Percentiles rank a stretch among this genome's conserved stretches.
These are phyloP conservation scores for Aristolochia contorta DNA, from an alignment of 164 flowering plant species.

Conservation along the genomic window DNA sequence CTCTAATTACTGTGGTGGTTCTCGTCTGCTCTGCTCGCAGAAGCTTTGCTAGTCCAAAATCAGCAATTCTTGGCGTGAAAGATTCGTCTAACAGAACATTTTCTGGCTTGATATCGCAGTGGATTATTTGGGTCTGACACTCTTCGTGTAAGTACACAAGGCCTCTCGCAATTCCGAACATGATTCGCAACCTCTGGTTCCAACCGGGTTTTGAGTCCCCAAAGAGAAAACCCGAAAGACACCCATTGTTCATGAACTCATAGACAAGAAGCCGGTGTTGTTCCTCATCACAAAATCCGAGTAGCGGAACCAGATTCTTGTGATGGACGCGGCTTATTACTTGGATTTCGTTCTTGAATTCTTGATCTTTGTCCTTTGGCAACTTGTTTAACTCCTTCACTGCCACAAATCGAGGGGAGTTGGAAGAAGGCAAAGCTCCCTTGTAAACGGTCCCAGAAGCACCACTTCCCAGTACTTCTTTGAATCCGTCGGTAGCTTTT, in stretches of 20 bases:
- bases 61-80: conserved; percentile 8
- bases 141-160: conserved; percentile 15
- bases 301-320: conserved; percentile 12
- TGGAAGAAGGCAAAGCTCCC: conserved; percentile 1
- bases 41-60: conserved; percentile 21
- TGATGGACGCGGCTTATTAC: conserved; percentile 13
- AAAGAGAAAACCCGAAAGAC: conserved; percentile 12
- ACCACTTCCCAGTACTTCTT: conserved; percentile 15
- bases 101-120: conserved; percentile 16
- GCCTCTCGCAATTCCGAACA: conserved; percentile 13
- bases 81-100: conserved; percentile 9
- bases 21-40: conserved; percentile 16
- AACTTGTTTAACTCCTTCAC: conserved; percentile 11
- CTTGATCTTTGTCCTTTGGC: conserved; percentile 5
- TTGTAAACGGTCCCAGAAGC: conserved; percentile 15
- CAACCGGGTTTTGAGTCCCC: conserved; percentile 6
- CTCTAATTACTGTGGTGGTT: conserved; percentile 14
- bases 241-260: conserved; percentile 14
- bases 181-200: conserved; percentile 8
- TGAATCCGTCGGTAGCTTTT: conserved; percentile 15
- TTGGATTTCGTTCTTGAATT: conserved; percentile 13
- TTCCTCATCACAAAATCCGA: conserved; percentile 13
- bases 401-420: conserved; percentile 1
- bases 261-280: conserved; percentile 10
- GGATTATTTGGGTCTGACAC: conserved; percentile 13